A percentile compares a stretch with the other conserved stretches of the same genome.
Conservation (phyloP, 1,139 yeast genomes). For the Zygoascus meyerae region DNA sequence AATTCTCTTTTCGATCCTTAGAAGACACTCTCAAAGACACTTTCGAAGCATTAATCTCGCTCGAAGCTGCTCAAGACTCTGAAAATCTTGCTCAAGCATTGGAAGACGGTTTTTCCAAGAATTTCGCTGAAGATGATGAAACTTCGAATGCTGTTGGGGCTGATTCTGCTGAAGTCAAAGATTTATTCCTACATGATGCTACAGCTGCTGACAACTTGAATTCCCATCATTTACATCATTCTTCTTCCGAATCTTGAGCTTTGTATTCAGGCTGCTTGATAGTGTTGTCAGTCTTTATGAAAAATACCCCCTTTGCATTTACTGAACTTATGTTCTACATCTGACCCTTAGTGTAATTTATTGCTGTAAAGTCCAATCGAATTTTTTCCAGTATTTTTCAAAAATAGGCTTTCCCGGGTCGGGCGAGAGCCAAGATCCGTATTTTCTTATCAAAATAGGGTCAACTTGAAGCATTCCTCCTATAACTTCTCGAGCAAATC, state of each 20-base stretch:
- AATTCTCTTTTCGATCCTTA: conserved; percentile 16
- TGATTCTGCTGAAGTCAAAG: too few relatives aligned
- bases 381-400: conserved; percentile 9
- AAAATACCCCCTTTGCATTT: too few relatives aligned
- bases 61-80: conserved; percentile 7
- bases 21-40: conserved; percentile 19
- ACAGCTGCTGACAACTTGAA: too few relatives aligned
- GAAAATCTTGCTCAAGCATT: background rate
- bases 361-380: conserved; percentile 14
- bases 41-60: conserved; percentile 12
- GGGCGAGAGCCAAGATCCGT: conserved; percentile 30
- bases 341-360: background rate
- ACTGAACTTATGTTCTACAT: too few relatives aligned
- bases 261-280: too few relatives aligned
- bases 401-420: conserved; percentile 18
- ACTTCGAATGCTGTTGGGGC: too few relatives aligned
- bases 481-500: conserved; percentile 42
- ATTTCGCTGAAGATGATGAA: too few relatives aligned
- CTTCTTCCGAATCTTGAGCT: too few relatives aligned
- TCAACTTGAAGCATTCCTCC: conserved; percentile 42
- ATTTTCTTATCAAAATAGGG: conserved; percentile 30
- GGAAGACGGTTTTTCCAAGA: background rate
- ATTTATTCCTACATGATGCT: too few relatives aligned
- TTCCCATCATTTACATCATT: too few relatives aligned
- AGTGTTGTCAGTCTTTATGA: too few relatives aligned